Evolutionary conservation across 345 rosid genomes (phyloP).

Genomic region (Abelmoschus esculentus): DNA sequence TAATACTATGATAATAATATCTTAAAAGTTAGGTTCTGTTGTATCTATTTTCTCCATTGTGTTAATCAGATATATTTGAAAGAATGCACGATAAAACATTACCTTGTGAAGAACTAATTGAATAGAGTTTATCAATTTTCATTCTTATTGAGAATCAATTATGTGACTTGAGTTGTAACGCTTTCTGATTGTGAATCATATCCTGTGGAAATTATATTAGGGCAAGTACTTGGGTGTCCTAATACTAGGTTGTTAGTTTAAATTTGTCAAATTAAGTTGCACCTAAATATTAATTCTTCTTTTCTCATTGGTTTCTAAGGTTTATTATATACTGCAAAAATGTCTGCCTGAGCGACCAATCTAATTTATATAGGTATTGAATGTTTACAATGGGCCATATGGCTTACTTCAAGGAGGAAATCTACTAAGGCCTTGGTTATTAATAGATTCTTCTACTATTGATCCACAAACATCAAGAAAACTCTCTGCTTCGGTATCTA

Average conservation of each 20-base stretch:
- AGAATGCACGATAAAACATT: not conserved
- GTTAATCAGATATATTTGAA: not conserved
- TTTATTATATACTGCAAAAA: slow-evolving; percentile 1
- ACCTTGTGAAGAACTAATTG: not conserved
- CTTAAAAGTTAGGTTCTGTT: not conserved
- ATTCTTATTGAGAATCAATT: not conserved
- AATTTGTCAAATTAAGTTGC: slow-evolving; percentile 1
- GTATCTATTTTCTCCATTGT: not conserved
- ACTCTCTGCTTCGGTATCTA: slow-evolving; percentile 51
- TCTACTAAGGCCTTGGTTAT: slow-evolving; percentile 46
- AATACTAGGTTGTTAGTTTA: not conserved
- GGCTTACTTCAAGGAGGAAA: slow-evolving; percentile 66
- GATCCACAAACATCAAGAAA: slow-evolving; percentile 84
- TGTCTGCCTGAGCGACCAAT: slow-evolving; percentile 8
- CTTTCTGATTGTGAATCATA: not conserved
- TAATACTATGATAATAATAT: not conserved
- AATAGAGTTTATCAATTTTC: not conserved
- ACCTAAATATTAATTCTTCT: not conserved
- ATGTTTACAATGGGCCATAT: slow-evolving; percentile 69
- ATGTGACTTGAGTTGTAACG: not conserved
- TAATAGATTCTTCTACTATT: slow-evolving; percentile 88
- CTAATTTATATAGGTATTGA: slow-evolving; percentile 53
- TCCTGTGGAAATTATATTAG: not conserved
- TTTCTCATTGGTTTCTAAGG: not conserved
- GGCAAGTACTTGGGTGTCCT: not conserved